Percentiles rank a stretch among this genome's conserved stretches.
These are phyloP conservation scores for Astrothelium subdiscretum DNA, from an alignment of 495 filamentous ascomycete species.

Conservation along the genomic window DNA sequence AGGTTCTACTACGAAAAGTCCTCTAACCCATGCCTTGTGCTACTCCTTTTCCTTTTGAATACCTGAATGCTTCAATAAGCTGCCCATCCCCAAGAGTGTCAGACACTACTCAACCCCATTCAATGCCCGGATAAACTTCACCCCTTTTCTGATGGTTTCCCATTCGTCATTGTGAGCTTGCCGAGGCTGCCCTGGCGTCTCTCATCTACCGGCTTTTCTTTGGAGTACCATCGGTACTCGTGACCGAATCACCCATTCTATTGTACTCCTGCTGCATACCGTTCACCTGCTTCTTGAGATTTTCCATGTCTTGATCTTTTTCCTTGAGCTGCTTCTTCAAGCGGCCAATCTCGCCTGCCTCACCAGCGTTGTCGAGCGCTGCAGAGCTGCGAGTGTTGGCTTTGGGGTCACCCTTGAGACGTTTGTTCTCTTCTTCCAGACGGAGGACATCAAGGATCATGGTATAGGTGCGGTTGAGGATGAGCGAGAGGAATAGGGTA, in stretches of 20 bases:
- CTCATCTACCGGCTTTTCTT: conserved; percentile 39
- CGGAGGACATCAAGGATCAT: conserved; percentile 93
- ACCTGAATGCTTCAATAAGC: no score
- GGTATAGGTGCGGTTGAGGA: conserved; percentile 96
- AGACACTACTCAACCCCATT: no score
- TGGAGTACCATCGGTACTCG: conserved; percentile 39
- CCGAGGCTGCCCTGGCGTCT: background rate
- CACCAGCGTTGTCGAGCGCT: conserved; percentile 51
- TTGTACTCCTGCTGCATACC: conserved; percentile 87
- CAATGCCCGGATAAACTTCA: no score
- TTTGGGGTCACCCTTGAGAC: conserved; percentile 66
- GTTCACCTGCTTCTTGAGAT: conserved; percentile 61
- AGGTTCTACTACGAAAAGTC: no score
- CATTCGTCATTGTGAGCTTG: no score
- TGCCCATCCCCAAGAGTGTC: no score
- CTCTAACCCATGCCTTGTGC: no score
- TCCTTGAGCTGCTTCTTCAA: conserved; percentile 45
- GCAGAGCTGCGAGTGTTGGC: conserved; percentile 55
- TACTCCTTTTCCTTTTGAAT: no score
- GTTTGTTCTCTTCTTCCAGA: conserved; percentile 85
- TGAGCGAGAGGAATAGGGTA: conserved; percentile 95
- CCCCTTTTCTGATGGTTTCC: no score
- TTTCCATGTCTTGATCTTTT: conserved; percentile 30
- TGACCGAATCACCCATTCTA: conserved; percentile 67
- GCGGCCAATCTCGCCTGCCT: conserved; percentile 62